Percentiles rank a stretch among this genome's conserved stretches.
These are phyloP conservation scores for Kodamaea suecica DNA, from an alignment of 1,139 yeast species.

Conservation along the genomic window DNA sequence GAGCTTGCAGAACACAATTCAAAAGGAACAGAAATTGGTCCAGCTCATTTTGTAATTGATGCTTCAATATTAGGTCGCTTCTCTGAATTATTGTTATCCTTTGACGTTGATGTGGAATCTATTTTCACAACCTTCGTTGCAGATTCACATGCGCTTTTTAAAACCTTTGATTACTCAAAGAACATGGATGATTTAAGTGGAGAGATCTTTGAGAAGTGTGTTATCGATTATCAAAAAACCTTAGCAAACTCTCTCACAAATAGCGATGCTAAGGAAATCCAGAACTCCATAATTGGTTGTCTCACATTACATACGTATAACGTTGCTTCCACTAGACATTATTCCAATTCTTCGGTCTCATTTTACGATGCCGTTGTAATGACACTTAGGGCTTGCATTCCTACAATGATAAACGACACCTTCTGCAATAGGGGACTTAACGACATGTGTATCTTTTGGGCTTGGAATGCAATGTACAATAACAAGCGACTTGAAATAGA, in stretches of 20 bases:
- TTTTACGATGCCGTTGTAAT: conserved; percentile 35
- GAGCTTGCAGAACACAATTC: too few relatives aligned
- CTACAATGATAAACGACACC: conserved; percentile 32
- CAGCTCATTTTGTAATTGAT: conserved; percentile 15
- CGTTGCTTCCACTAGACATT: conserved; percentile 16
- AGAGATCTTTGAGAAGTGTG: conserved; percentile 32
- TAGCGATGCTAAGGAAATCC: conserved; percentile 24
- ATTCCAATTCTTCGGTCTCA: conserved; percentile 19
- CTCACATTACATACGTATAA: conserved; percentile 29
- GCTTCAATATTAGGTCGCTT: conserved; percentile 38
- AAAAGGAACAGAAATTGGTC: conserved; percentile 12
- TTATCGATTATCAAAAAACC: conserved; percentile 35
- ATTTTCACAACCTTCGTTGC: conserved; percentile 35
- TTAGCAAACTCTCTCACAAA: conserved; percentile 26
- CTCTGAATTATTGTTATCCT: conserved; percentile 53
- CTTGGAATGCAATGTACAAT: conserved; percentile 34
- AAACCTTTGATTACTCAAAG: conserved; percentile 18
- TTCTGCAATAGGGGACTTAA: conserved; percentile 24
- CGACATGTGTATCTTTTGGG: conserved; percentile 38
- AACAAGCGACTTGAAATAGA: conserved; percentile 26
- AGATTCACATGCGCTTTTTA: conserved; percentile 27
- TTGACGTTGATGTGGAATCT: conserved; percentile 55
- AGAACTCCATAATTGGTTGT: conserved; percentile 31
- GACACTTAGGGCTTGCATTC: conserved; percentile 34
- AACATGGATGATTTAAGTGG: conserved; percentile 7